A percentile compares a stretch with the other conserved stretches of the same genome.
These are phyloP conservation scores for Neolentinus lepideus DNA, from an alignment of 1,284 basidiomycete species.

Conservation along the genomic window DNA sequence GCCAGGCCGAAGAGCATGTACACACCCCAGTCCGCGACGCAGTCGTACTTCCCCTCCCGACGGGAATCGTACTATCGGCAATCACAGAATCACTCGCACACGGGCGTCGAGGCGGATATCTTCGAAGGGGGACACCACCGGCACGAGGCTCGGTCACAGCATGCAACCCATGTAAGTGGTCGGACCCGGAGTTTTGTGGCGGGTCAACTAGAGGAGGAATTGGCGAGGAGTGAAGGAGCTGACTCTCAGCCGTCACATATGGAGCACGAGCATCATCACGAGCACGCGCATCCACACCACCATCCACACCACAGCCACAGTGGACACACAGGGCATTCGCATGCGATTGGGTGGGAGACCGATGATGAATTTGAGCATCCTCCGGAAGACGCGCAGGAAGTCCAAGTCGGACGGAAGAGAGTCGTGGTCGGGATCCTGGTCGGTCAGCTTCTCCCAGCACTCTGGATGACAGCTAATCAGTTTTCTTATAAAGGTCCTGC, in stretches of 20 bases:
- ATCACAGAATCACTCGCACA: not conserved
- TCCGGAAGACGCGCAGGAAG: not conserved
- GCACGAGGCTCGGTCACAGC: slow-evolving; percentile 29
- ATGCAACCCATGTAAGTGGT: slow-evolving; percentile 21
- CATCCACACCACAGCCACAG: slow-evolving; percentile 3
- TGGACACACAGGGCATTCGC: slow-evolving; percentile 17
- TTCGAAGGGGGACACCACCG: slow-evolving; percentile 34
- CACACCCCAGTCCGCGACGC: not conserved
- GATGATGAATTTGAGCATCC: not conserved
- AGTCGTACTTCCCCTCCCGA: not conserved
- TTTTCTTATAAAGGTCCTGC: slow-evolving; percentile 50
- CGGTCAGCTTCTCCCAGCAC: not conserved
- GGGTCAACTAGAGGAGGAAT: slow-evolving; percentile 4
- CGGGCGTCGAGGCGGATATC: slow-evolving; percentile 8
- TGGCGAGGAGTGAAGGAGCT: not conserved
- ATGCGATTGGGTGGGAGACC: not conserved
- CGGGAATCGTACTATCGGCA: not conserved
- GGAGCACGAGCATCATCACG: not conserved
- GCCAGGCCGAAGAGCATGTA: not conserved
- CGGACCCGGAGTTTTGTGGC: not conserved
- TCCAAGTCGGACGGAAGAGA: not conserved
- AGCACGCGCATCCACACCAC: not conserved
- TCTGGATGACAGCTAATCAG: not conserved
- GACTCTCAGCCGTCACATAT: too few relatives aligned
- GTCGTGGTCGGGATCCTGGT: not conserved